Evolutionary conservation across 139 green algal species (phyloP), one percentile per base, ranked within the genome.

Genomic region (Picochlorum sp.): DNA sequence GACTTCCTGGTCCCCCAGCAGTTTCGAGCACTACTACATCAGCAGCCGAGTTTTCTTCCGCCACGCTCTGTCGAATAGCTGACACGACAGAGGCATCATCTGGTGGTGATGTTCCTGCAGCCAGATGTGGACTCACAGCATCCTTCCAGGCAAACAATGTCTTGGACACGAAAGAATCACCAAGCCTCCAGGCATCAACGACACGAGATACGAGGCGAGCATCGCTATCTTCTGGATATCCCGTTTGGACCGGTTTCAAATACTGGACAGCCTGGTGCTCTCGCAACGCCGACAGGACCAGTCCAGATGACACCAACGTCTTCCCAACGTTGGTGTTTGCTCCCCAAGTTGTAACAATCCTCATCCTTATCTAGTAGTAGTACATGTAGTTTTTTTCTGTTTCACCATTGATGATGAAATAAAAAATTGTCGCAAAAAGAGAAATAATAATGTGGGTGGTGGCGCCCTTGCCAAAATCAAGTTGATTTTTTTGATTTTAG

Each of bases 211-310:
- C 86, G 0, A 90, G 70, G 1, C 75, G 67, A 1, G 83, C 81
- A 71, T 97, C 90, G 2, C 67, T 86, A 70, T 94, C 87, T 1
- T 62, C 38, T 4, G 92, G 92, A 67, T 87, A 98, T 7, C 92
- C 92, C 4, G 94, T 98, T 69, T 98, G 93, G 1, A 96, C 85
- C 0, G 94, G 94, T 70, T 99, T 99, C 4, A 98, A 41, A 71
- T 94, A 54, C 1, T 9, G 18, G 15, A 21, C 47, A 21, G 47
- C 15, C 8, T 24, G 47, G 11, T 41, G 34, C 7, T 41, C 8
- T 41, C 8, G 34, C 34, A 41, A 54, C 47, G 47, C 47, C 16
- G 18, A 21, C 6, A 54, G 47, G 16, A 54, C 18, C 47, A 98
- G 72, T 1, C 87, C 93, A 5, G 76, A 79, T 47, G 77, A 90